Percentiles rank a stretch among this genome's conserved stretches.
phyloP scores from a whole-genome alignment of 2,329 filamentous ascomycete genomes.

The Colletotrichum filicis region DNA sequence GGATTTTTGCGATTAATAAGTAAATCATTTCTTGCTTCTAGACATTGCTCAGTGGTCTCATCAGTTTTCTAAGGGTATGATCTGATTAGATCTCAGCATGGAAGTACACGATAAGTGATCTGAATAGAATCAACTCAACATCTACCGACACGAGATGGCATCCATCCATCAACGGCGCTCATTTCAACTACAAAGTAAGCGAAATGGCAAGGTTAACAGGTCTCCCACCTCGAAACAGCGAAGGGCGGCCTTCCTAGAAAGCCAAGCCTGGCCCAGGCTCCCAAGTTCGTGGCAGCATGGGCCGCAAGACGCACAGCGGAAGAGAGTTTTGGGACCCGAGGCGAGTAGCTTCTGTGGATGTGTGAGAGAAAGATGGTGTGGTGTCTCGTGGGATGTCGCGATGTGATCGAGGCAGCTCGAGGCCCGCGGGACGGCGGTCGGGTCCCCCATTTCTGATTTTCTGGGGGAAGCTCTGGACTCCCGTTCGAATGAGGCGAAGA shows the following conservation, averaged over 20 bases:
- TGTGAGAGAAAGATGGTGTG: conserved; percentile 7
- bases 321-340: neutral
- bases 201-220: neutral
- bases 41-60: neutral
- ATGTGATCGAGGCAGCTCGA: conserved; percentile 3
- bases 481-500: neutral
- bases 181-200: neutral
- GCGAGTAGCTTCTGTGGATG: neutral
- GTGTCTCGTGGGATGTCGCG: conserved; percentile 18
- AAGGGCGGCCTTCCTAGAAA: neutral
- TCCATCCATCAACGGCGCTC: neutral
- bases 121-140: neutral
- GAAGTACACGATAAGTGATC: neutral
- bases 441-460: neutral
- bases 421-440: neutral
- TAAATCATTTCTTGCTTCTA: neutral
- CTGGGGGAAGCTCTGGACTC: conserved; percentile 3
- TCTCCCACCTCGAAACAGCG: neutral
- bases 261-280: conserved; percentile 20
- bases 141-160: neutral
- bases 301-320: neutral
- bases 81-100: neutral
- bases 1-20: conserved; percentile 20
- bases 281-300: conserved; percentile 13
- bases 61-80: neutral